Conservation (phyloP, 2,329 filamentous ascomycete genomes). For the Claviceps cyperi region DNA sequence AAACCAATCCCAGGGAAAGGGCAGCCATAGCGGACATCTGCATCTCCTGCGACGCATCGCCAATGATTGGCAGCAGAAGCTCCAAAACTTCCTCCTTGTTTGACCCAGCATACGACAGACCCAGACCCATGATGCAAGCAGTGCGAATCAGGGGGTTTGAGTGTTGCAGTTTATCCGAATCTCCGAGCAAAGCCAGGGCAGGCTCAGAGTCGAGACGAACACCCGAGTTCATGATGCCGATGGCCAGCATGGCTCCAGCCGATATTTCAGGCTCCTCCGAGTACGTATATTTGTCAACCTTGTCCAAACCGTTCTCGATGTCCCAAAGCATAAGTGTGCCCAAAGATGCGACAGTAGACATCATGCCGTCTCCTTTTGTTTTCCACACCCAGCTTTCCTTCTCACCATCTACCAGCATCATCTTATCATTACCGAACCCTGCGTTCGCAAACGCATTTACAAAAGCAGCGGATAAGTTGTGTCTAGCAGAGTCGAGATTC, state of each 20-base stretch:
- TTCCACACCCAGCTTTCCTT: constrained; percentile 98
- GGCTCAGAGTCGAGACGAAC: constrained; percentile 83
- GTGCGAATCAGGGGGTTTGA: constrained; percentile 66
- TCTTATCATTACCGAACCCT: constrained; percentile 88
- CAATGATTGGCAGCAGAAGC: constrained; percentile 71
- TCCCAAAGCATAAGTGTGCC: constrained; percentile 91
- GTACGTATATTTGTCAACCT: constrained; percentile 90
- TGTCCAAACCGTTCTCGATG: constrained; percentile 79
- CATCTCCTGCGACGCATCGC: constrained; percentile 76
- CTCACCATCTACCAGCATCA: constrained; percentile 84
- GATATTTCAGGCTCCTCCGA: constrained; percentile 66
- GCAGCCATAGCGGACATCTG: constrained; percentile 94
- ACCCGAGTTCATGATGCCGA: constrained; percentile 90
- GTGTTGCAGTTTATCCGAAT: constrained; percentile 63
- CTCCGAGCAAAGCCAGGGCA: constrained; percentile 71
- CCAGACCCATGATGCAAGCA: constrained; percentile 88
- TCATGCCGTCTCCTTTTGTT: constrained; percentile 95
- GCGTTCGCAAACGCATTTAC: constrained; percentile 97
- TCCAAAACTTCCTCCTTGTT: constrained; percentile 84
- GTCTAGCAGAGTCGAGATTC: constrained; percentile 85
- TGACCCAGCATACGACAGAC: constrained; percentile 85
- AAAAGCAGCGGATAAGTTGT: constrained; percentile 90
- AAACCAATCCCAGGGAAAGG: constrained; percentile 76
- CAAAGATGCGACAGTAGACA: constrained; percentile 87
- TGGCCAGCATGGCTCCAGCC: constrained; percentile 82